Conservation (phyloP, 108 stramenopile species). For the Cyclotella atomus region DNA sequence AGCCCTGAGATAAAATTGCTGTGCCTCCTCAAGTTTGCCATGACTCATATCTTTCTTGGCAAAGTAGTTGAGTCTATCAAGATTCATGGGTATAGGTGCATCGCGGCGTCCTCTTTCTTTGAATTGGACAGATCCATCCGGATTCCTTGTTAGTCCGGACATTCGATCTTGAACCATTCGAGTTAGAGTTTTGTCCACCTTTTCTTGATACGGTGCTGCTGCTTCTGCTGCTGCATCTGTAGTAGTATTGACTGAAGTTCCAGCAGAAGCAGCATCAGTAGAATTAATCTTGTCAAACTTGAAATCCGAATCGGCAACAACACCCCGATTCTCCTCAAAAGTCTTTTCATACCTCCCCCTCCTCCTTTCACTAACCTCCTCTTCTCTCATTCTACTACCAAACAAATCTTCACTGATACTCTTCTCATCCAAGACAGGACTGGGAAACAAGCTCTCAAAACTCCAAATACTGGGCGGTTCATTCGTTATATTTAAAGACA, state of each 20-base stretch:
- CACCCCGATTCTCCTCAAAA: neutral
- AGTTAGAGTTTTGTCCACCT: constrained; percentile 67
- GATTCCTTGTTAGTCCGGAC: constrained; percentile 66
- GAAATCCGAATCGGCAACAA: neutral
- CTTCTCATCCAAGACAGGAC: constrained; percentile 74
- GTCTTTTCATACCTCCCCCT: constrained; percentile 13
- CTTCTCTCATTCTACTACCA: constrained; percentile 40
- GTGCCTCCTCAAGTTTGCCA: constrained; percentile 69
- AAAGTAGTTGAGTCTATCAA: constrained; percentile 70
- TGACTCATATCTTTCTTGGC: constrained; percentile 75
- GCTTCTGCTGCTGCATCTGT: neutral
- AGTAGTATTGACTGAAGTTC: neutral
- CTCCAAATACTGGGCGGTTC: constrained; percentile 75
- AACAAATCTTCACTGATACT: constrained; percentile 75
- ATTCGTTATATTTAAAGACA: constrained; percentile 27
- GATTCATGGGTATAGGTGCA: constrained; percentile 73
- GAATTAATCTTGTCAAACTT: neutral
- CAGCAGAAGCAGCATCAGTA: neutral
- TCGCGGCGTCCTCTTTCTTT: constrained; percentile 62
- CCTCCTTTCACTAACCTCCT: constrained; percentile 20
- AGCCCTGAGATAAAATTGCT: constrained; percentile 61
- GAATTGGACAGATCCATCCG: constrained; percentile 69
- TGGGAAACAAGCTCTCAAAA: constrained; percentile 84
- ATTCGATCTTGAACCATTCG: constrained; percentile 81
- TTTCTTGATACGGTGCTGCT: constrained; percentile 8